These are phyloP conservation scores for Phaeolepiota aurea DNA, from an alignment of 768 basidiomycete genomes.

Conservation along the genomic window DNA sequence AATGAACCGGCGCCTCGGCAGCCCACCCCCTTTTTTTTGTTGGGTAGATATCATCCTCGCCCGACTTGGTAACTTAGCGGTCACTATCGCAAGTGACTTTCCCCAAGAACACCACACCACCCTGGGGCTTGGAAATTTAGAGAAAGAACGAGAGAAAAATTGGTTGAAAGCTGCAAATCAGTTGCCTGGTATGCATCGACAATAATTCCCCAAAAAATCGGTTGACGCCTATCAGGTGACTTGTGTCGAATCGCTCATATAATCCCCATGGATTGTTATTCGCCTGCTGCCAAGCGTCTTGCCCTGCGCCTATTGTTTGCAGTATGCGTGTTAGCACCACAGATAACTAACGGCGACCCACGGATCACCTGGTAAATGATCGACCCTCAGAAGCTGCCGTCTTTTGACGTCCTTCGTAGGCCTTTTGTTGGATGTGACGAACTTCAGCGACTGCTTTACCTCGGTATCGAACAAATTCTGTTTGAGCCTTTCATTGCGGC, in stretches of 20 bases:
- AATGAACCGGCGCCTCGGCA: constrained; percentile 31
- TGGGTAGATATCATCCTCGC: constrained; percentile 46
- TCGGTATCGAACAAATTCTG: background rate
- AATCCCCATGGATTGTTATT: constrained; percentile 39
- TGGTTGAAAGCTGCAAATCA: constrained; percentile 53
- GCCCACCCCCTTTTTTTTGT: constrained; percentile 31
- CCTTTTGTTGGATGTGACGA: background rate
- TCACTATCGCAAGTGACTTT: constrained; percentile 10
- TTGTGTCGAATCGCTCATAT: constrained; percentile 41
- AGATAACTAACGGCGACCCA: constrained; percentile 18
- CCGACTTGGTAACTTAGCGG: constrained; percentile 1
- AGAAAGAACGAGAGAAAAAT: constrained; percentile 38
- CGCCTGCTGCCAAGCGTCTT: constrained; percentile 54
- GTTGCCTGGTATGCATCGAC: constrained; percentile 43
- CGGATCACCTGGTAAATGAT: constrained; percentile 11
- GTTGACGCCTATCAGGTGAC: constrained; percentile 26
- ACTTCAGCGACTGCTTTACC: background rate
- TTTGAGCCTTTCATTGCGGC: background rate
- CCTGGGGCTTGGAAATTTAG: constrained; percentile 17
- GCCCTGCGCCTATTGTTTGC: constrained; percentile 48
- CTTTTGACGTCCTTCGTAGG: background rate
- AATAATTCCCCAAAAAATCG: constrained; percentile 2
- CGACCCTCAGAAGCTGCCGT: background rate
- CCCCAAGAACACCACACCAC: constrained; percentile 15
- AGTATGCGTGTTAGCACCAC: constrained; percentile 42